Conservation (phyloP, 495 filamentous ascomycete species). For the Xylaria palmicola region DNA sequence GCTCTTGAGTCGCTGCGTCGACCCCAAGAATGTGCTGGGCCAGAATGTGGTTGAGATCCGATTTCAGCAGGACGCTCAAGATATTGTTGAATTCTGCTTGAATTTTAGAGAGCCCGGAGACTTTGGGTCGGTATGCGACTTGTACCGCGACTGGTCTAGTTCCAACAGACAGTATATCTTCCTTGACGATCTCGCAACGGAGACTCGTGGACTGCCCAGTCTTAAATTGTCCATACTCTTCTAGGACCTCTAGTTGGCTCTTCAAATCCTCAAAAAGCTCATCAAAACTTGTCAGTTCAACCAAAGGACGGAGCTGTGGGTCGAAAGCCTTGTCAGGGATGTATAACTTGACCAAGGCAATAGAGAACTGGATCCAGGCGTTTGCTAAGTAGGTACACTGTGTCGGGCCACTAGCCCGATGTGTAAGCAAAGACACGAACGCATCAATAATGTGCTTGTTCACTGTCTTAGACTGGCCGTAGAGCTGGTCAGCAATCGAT, state of each 20-base stretch:
- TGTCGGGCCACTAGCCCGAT: slow-evolving; percentile 11
- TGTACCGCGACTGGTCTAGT: slow-evolving; percentile 52
- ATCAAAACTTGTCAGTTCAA: slow-evolving; percentile 66
- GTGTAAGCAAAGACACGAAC: slow-evolving; percentile 34
- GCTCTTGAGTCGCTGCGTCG: slow-evolving; percentile 40
- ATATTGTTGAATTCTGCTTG: slow-evolving; percentile 81
- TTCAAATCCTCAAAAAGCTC: slow-evolving; percentile 54
- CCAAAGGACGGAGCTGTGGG: slow-evolving; percentile 72
- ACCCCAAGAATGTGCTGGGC: slow-evolving; percentile 25
- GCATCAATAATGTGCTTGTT: slow-evolving; percentile 42
- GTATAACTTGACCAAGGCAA: slow-evolving; percentile 71
- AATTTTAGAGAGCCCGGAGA: slow-evolving; percentile 65
- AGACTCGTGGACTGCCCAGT: slow-evolving; percentile 66
- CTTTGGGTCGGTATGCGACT: slow-evolving; percentile 65
- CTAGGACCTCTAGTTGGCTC: slow-evolving; percentile 58
- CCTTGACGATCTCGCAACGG: slow-evolving; percentile 57
- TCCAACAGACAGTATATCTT: slow-evolving; percentile 62
- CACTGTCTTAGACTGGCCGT: slow-evolving; percentile 30
- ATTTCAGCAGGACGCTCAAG: slow-evolving; percentile 61
- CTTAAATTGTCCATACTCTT: slow-evolving; percentile 62
- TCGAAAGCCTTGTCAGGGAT: slow-evolving; percentile 85
- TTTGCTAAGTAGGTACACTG: slow-evolving; percentile 38
- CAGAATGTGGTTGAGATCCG: slow-evolving; percentile 47
- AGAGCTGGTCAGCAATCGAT: slow-evolving; percentile 10
- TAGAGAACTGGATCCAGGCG: slow-evolving; percentile 66